These are phyloP conservation scores for Collybiopsis confluens DNA, from an alignment of 768 basidiomycete genomes.

Conservation along the genomic window DNA sequence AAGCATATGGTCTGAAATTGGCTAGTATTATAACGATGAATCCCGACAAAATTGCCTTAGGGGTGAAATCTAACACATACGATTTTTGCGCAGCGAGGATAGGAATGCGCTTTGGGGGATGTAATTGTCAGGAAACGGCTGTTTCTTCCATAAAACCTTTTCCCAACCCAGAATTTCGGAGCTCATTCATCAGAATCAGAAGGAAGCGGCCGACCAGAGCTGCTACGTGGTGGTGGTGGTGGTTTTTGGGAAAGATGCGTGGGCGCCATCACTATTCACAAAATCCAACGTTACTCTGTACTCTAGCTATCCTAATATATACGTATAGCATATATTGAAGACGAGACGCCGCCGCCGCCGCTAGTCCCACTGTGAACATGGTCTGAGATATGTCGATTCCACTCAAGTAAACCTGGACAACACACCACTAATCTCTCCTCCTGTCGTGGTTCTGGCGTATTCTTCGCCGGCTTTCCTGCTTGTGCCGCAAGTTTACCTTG, in stretches of 20 bases:
- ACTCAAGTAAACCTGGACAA: conserved; percentile 8
- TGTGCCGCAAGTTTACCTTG: conserved; percentile 43
- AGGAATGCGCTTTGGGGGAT: conserved; percentile 73
- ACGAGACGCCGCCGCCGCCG: too few species aligned
- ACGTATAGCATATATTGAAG: too few species aligned
- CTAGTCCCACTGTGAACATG: conserved; percentile 33
- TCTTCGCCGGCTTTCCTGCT: conserved; percentile 30
- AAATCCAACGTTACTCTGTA: neutral
- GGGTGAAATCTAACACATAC: conserved; percentile 39
- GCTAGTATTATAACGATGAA: conserved; percentile 35
- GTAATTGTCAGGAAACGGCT: conserved; percentile 80
- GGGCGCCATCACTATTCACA: neutral
- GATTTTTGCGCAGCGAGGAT: conserved; percentile 71
- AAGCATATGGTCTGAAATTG: conserved; percentile 77
- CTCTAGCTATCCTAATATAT: too few species aligned
- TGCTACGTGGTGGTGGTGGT: neutral
- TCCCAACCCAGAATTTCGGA: conserved; percentile 44
- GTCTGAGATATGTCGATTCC: conserved; percentile 4
- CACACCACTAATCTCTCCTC: conserved; percentile 40
- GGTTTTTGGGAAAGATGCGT: neutral
- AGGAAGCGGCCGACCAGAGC: neutral
- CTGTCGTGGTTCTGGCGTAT: conserved; percentile 28
- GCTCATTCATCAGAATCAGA: conserved; percentile 18
- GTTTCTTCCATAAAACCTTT: conserved; percentile 75
- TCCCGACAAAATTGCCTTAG: neutral